phyloP scores from a whole-genome alignment of 495 filamentous ascomycete genomes.

The Astrothelium macrocarpum region DNA sequence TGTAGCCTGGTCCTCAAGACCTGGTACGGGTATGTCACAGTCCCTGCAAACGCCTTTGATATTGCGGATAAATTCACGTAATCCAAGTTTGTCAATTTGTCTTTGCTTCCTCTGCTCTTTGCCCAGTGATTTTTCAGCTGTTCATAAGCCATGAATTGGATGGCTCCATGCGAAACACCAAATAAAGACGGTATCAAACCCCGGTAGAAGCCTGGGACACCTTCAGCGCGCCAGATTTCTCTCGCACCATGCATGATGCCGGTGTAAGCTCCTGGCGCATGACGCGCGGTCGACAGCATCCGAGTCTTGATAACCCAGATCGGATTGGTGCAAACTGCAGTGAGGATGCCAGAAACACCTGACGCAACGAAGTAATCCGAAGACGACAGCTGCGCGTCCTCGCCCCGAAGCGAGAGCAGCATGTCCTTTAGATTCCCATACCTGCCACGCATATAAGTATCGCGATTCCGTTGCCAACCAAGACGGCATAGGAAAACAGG shows the following conservation, averaged over 20 bases:
- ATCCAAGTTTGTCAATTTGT: slow-evolving; percentile 58
- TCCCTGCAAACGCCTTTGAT: slow-evolving; percentile 81
- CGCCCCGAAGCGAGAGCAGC: slow-evolving; percentile 22
- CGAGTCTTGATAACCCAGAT: slow-evolving; percentile 98
- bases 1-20: slow-evolving; percentile 81
- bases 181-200: slow-evolving; percentile 74
- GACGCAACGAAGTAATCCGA: slow-evolving; percentile 79
- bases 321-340: slow-evolving; percentile 80
- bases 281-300: slow-evolving; percentile 76
- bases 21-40: slow-evolving; percentile 86
- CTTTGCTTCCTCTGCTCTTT: slow-evolving; percentile 24
- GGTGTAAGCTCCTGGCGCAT: slow-evolving; percentile 69
- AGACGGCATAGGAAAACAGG: no score
- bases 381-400: slow-evolving; percentile 42
- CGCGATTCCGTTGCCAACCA: no score
- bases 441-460: slow-evolving; percentile 23
- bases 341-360: slow-evolving; percentile 57
- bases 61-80: slow-evolving; percentile 65
- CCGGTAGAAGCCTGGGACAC: slow-evolving; percentile 68
- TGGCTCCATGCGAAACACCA: slow-evolving; percentile 87
- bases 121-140: slow-evolving; percentile 58
- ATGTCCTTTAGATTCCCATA: slow-evolving; percentile 51
- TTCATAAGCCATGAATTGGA: slow-evolving; percentile 96
- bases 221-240: slow-evolving; percentile 58
- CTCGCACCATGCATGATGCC: slow-evolving; percentile 57